Evolutionary conservation across 148 eudicot genomes (phyloP).

Genomic region (Nyssa sinensis): DNA sequence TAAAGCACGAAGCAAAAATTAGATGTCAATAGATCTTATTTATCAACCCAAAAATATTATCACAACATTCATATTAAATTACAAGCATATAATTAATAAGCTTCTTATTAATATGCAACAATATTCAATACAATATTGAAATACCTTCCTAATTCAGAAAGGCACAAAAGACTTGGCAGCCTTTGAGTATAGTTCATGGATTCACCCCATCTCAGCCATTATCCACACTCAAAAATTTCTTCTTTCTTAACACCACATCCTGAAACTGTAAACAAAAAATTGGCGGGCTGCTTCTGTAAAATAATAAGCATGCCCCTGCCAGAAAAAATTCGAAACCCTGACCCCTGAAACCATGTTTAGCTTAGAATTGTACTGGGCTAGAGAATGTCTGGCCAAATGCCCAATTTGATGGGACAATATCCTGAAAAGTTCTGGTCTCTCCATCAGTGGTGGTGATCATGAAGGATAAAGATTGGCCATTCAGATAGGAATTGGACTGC

Average conservation of each 20-base stretch:
- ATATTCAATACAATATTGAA: not conserved
- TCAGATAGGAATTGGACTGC: constrained; percentile 67
- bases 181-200: constrained; percentile 13
- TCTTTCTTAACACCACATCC: not conserved
- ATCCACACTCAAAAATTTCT: not conserved
- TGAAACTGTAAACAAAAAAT: constrained; percentile 11
- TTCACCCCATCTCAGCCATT: constrained; percentile 5
- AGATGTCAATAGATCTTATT: too few species aligned
- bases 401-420: constrained; percentile 70
- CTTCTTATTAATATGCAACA: not conserved
- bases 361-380: constrained; percentile 50
- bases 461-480: constrained; percentile 75
- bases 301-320: constrained; percentile 56
- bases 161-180: not conserved
- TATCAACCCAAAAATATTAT: not conserved
- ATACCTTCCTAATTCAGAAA: not conserved
- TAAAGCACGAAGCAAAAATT: too few species aligned
- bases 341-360: not conserved
- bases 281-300: constrained; percentile 54
- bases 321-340: constrained; percentile 10
- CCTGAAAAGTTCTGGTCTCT: constrained; percentile 32
- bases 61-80: not conserved
- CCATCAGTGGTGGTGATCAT: constrained; percentile 66
- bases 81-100: not conserved
- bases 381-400: constrained; percentile 71